A percentile compares a stretch with the other conserved stretches of the same genome.
Evolutionary conservation across 202 grass and related monocot species (phyloP).

Genomic region (Carex arenaria): DNA sequence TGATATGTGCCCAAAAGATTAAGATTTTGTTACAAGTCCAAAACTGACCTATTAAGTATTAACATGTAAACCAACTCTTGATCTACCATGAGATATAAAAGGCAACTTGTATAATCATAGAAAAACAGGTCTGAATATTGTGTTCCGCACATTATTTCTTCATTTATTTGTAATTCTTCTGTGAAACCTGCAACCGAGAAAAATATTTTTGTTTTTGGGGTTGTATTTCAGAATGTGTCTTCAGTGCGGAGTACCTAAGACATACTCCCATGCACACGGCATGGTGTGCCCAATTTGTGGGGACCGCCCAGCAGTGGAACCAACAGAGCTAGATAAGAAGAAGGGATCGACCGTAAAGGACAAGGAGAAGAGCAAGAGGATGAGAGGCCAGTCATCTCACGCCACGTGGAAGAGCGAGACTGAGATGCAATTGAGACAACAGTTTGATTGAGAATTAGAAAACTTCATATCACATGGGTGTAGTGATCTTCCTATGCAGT

Average conservation of each 20-base stretch:
- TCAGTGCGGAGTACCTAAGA: slow-evolving; percentile 88
- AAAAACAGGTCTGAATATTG: not conserved
- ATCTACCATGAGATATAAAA: not conserved
- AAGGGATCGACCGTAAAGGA: slow-evolving; percentile 68
- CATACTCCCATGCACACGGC: slow-evolving; percentile 60
- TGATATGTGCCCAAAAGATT: not conserved
- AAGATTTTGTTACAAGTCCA: not conserved
- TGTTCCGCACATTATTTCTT: not conserved
- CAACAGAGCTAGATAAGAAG: slow-evolving; percentile 58
- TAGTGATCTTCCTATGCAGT: not conserved
- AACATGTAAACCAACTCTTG: not conserved
- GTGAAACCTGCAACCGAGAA: not conserved
- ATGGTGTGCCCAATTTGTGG: slow-evolving; percentile 83
- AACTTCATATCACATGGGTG: not conserved
- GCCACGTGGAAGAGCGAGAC: slow-evolving; percentile 93
- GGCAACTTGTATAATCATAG: not conserved
- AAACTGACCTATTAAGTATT: not conserved
- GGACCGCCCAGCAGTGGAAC: slow-evolving; percentile 39
- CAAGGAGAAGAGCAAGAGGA: slow-evolving; percentile 94
- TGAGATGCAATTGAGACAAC: slow-evolving; percentile 82
- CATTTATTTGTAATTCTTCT: not conserved
- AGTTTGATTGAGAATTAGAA: slow-evolving; percentile 54
- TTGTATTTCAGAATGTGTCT: slow-evolving; percentile 57
- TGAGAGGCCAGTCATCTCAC: slow-evolving; percentile 80
- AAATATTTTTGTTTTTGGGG: slow-evolving; percentile 4